These are phyloP conservation scores for Coemansia sp. DNA, from an alignment of 192 early-diverging fungal genomes.

Conservation along the genomic window DNA sequence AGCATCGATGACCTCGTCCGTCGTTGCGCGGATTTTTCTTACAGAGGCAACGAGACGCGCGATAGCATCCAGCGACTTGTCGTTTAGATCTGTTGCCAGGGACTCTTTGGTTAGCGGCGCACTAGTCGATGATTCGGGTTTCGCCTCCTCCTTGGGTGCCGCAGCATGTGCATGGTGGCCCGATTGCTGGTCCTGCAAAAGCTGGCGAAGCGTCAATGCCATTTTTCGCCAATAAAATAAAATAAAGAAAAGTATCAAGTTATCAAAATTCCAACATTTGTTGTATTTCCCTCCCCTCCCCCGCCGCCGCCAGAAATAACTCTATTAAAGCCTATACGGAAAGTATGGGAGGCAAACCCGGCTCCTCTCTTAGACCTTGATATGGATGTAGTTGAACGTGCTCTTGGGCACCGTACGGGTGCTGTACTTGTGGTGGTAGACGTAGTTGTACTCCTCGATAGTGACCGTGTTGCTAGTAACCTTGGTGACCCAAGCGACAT, in stretches of 20 bases:
- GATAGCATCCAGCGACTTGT: constrained; percentile 58
- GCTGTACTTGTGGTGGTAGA: constrained; percentile 6
- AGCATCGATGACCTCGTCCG: constrained; percentile 57
- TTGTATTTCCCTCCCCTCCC: background rate
- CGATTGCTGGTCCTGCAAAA: constrained; percentile 12
- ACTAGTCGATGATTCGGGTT: background rate
- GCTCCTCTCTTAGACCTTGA: constrained; percentile 8
- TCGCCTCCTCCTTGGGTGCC: too few relatives aligned
- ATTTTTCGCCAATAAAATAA: background rate
- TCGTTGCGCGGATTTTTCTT: constrained; percentile 66
- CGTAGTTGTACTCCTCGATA: constrained; percentile 28
- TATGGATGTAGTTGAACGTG: constrained; percentile 20
- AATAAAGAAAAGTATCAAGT: background rate
- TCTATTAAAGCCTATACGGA: too few relatives aligned
- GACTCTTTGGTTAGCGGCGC: background rate
- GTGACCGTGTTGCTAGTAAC: constrained; percentile 12
- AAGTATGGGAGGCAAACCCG: too few relatives aligned
- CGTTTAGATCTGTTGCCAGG: constrained; percentile 31
- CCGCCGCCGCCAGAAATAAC: too few relatives aligned
- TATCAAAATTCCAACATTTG: too few relatives aligned
- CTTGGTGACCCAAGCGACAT: constrained; percentile 27
- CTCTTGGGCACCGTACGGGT: constrained; percentile 14
- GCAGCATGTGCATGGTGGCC: background rate
- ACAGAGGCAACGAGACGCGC: constrained; percentile 56
- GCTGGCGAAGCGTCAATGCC: constrained; percentile 21